These are phyloP conservation scores for Quercus mongolica DNA, from an alignment of 306 rosid genomes.

Conservation along the genomic window DNA sequence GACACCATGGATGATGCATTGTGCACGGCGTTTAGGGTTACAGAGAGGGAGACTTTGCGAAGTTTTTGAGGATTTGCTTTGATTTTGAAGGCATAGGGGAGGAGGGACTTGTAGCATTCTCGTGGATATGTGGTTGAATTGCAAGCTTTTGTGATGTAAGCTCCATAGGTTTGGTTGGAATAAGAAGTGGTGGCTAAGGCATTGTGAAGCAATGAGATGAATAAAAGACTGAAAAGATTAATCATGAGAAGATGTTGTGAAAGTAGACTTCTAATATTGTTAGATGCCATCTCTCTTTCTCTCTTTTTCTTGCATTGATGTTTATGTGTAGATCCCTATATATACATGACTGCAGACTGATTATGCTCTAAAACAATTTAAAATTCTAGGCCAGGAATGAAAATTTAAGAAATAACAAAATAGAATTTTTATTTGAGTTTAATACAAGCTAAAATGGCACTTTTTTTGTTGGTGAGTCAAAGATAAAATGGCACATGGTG, in stretches of 20 bases:
- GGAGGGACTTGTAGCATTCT: conserved; percentile 33
- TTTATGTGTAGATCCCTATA: conserved; percentile 18
- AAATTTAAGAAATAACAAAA: background rate
- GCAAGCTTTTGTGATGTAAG: conserved; percentile 29
- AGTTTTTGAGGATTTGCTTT: conserved; percentile 25
- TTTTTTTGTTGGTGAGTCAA: too few relatives aligned
- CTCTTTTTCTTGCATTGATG: conserved; percentile 5
- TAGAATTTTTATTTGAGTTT: background rate
- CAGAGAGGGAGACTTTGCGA: conserved; percentile 15
- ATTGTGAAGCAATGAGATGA: conserved; percentile 21
- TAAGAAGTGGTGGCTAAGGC: background rate
- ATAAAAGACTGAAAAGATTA: conserved; percentile 10
- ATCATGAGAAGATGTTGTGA: conserved; percentile 3
- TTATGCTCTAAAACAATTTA: background rate
- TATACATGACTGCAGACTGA: conserved; percentile 12
- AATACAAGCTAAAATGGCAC: too few relatives aligned
- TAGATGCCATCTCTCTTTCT: conserved; percentile 22
- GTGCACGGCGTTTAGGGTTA: conserved; percentile 22
- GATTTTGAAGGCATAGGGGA: conserved; percentile 34
- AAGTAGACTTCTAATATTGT: background rate
- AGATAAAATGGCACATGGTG: too few relatives aligned
- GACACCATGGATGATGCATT: background rate
- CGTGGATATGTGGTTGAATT: conserved; percentile 32
- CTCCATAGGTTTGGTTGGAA: conserved; percentile 11
- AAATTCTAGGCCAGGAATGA: background rate